Percentiles rank a stretch among this genome's conserved stretches.
phyloP scores from a whole-genome alignment of 192 early-diverging fungal species.

The Gryganskiella cystojenkinii region DNA sequence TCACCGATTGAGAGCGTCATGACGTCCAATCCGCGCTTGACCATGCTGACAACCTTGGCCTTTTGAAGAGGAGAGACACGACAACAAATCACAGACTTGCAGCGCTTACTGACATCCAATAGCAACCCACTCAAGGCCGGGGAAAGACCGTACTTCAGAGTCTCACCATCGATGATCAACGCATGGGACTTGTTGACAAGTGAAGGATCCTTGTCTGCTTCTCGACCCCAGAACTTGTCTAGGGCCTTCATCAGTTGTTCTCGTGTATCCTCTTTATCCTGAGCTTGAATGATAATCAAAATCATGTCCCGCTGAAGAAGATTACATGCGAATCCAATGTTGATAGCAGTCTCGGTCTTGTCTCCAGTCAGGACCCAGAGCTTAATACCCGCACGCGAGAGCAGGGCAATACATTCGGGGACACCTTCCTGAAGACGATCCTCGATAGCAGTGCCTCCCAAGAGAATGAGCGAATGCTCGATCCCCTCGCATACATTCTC shows the following conservation, averaged over 20 bases:
- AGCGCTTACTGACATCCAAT: constrained; percentile 79
- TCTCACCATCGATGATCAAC: constrained; percentile 93
- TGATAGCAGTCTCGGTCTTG: constrained; percentile 98
- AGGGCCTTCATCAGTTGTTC: constrained; percentile 77
- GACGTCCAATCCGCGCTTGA: constrained; percentile 83
- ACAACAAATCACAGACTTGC: constrained; percentile 92
- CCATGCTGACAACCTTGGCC: constrained; percentile 91
- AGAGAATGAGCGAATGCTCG: constrained; percentile 80
- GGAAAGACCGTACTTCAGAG: constrained; percentile 83
- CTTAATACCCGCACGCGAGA: constrained; percentile 90
- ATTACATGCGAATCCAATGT: constrained; percentile 96
- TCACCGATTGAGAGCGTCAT: constrained; percentile 96
- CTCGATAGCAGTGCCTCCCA: constrained; percentile 98
- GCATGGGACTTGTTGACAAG: constrained; percentile 58
- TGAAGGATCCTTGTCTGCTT: constrained; percentile 43
- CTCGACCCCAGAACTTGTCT: constrained; percentile 58
- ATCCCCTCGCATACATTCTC: constrained; percentile 83
- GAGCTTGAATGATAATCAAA: constrained; percentile 77
- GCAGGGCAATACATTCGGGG: constrained; percentile 88
- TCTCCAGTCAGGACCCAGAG: constrained; percentile 98
- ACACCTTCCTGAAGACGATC: constrained; percentile 98
- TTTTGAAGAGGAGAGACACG: constrained; percentile 97
- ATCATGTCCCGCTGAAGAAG: constrained; percentile 87
- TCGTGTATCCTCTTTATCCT: constrained; percentile 65
- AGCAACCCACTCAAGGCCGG: constrained; percentile 65